Evolutionary conservation across 495 filamentous ascomycete species (phyloP).

Genomic region (Penicillium riverlandense): DNA sequence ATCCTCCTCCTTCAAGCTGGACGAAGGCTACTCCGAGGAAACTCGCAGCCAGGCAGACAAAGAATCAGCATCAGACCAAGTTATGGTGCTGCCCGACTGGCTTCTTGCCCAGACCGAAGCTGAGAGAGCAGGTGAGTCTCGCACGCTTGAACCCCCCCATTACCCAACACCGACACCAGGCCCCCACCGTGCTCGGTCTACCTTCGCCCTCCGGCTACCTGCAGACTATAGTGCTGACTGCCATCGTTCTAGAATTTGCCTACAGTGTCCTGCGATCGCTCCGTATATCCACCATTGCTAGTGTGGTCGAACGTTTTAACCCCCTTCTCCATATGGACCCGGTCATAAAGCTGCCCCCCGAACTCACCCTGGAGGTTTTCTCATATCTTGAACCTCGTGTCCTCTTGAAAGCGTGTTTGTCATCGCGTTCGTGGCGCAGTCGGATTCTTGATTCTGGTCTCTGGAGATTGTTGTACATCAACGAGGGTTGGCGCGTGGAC

Average conservation of each 20-base stretch:
- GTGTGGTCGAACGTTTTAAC: slow-evolving; percentile 69
- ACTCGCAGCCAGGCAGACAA: slow-evolving; percentile 49
- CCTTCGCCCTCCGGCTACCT: too few species aligned
- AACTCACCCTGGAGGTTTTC: slow-evolving; percentile 83
- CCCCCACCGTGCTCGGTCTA: too few species aligned
- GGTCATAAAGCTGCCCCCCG: slow-evolving; percentile 72
- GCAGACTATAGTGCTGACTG: too few species aligned
- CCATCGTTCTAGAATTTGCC: slow-evolving; percentile 33
- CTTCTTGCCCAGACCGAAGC: slow-evolving; percentile 44
- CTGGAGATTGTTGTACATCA: slow-evolving; percentile 74
- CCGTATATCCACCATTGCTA: slow-evolving; percentile 64
- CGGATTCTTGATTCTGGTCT: slow-evolving; percentile 77
- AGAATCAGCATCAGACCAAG: slow-evolving; percentile 29
- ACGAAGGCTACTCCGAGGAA: slow-evolving; percentile 63
- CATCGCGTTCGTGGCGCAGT: slow-evolving; percentile 74
- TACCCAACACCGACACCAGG: too few species aligned
- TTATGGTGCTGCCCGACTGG: slow-evolving; percentile 44
- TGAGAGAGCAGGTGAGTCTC: slow-evolving; percentile 45
- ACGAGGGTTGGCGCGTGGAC: slow-evolving; percentile 79
- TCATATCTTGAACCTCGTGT: slow-evolving; percentile 73
- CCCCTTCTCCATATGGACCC: slow-evolving; percentile 89
- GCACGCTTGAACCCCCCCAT: too few species aligned
- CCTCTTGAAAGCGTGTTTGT: slow-evolving; percentile 67
- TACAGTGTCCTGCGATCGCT: slow-evolving; percentile 60
- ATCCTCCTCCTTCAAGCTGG: slow-evolving; percentile 45